A percentile compares a stretch with the other conserved stretches of the same genome.
phyloP scores from a whole-genome alignment of 2,329 filamentous ascomycete genomes.

The Talaromyces rugulosus region DNA sequence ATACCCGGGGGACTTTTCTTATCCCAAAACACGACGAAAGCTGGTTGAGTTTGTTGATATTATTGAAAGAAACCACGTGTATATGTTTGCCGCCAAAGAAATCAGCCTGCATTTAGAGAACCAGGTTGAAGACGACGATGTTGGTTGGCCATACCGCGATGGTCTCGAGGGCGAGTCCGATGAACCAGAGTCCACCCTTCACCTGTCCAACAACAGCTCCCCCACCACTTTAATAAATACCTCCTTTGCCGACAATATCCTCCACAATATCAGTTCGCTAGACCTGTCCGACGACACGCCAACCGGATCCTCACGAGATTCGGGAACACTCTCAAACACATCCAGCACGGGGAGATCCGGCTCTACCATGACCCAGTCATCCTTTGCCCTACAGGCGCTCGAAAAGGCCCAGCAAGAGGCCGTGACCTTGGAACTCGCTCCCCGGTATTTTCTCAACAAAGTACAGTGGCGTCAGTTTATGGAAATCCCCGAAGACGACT shows the following conservation, averaged over 20 bases:
- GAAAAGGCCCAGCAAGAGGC: conserved; percentile 81
- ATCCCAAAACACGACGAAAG: conserved; percentile 65
- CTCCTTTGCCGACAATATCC: conserved; percentile 28
- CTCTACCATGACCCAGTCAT: conserved; percentile 39
- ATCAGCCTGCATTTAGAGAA: conserved; percentile 74
- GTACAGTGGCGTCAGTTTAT: conserved; percentile 87
- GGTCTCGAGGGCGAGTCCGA: conserved; percentile 47
- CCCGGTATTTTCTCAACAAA: conserved; percentile 70
- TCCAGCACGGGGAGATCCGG: conserved; percentile 37
- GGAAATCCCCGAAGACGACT: conserved; percentile 75
- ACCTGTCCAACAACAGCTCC: conserved; percentile 39
- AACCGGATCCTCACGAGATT: conserved; percentile 35
- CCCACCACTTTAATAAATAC: conserved; percentile 29
- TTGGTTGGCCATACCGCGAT: conserved; percentile 84
- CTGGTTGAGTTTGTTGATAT: conserved; percentile 71
- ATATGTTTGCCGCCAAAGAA: conserved; percentile 78
- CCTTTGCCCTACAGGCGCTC: conserved; percentile 32
- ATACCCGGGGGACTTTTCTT: conserved; percentile 91
- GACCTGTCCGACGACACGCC: conserved; percentile 36
- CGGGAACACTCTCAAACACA: conserved; percentile 34
- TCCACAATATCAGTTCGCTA: conserved; percentile 35
- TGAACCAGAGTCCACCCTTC: conserved; percentile 35
- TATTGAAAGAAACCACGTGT: conserved; percentile 74
- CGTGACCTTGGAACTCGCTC: conserved; percentile 64
- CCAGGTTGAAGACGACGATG: conserved; percentile 83